Base-by-base conservation (phyloP, 2,329 filamentous ascomycete species). In the Penicillium thymicola region DNA sequence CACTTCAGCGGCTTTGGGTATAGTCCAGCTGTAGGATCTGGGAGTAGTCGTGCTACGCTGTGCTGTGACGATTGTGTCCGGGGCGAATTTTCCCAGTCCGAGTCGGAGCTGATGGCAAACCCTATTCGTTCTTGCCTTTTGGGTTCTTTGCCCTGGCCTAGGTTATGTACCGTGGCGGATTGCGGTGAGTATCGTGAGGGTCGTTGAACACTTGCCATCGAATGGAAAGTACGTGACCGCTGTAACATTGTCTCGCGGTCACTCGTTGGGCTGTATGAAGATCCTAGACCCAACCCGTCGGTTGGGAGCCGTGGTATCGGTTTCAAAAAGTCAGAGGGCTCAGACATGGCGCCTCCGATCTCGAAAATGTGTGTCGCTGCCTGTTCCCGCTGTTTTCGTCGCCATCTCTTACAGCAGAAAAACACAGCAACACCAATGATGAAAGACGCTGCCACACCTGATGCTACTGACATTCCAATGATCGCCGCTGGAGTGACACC, bases 1-100 rank as follows among this genome's bases (percentile, higher is more conserved):
- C 69, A 65, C 43, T 66, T 66, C n/a, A 77, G 62, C 21, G 73
- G 75, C 27, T 72, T 69, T 27, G 77, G 76, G 55, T 71, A 74
- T 18, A 76, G 57, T 18, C 65, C 66, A 57, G 59, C 55, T n/a
- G 69, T 67, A 28, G 68, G 67, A 42, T 73, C 69, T 3, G 74
- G 74, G 7, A 76, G 61, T 14, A 76, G 62, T 42, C 70, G 70
- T 21, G 75, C 72, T n/a, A 72, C 58, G 18, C 72, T 76, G 28
- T 70, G 66, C 37, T 74, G 69, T 7, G 76, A 74, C 1, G 67
- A 63, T 23, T 68, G 63, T 38, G 68, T 75, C 42, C 59, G 58
- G 16, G 70, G 66, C 16, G 72, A 72, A 13, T 55, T 59, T 32
- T 65, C 66, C 41, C 68, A 67, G 28, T 68, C 65, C 27, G 68